Evolutionary conservation across 1,284 basidiomycete genomes (phyloP).

Genomic region (Ustilago esculenta): DNA sequence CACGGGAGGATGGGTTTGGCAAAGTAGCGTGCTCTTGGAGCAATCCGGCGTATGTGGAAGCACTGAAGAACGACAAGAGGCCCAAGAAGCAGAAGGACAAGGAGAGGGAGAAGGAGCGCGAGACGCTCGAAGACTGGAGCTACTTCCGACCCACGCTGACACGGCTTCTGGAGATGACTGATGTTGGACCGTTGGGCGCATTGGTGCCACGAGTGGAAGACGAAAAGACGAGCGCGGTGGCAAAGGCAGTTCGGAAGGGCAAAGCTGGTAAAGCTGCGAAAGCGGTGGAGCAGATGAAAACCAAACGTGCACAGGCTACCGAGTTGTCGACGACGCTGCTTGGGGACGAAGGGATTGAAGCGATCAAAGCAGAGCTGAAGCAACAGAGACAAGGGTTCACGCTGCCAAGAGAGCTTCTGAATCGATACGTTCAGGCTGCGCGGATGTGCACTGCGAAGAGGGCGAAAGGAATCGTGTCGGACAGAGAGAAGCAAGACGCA

Average conservation of each 20-base stretch:
- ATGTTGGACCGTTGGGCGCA: conserved; percentile 38
- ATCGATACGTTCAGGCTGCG: conserved; percentile 14
- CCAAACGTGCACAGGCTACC: background rate
- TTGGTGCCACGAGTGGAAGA: conserved; percentile 6
- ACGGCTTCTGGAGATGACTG: conserved; percentile 46
- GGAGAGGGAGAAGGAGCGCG: conserved; percentile 54
- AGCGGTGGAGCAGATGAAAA: background rate
- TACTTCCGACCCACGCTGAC: conserved; percentile 51
- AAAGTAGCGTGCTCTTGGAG: conserved; percentile 24
- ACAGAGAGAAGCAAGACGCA: conserved; percentile 33
- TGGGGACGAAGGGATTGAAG: conserved; percentile 15
- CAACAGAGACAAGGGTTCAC: conserved; percentile 6
- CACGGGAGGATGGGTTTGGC: background rate
- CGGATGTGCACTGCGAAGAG: conserved; percentile 11
- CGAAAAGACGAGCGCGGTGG: background rate
- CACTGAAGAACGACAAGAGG: conserved; percentile 47
- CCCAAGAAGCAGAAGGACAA: conserved; percentile 55
- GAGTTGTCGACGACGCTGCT: conserved; percentile 15
- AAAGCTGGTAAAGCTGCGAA: background rate
- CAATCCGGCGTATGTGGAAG: conserved; percentile 44
- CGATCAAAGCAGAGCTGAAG: conserved; percentile 15
- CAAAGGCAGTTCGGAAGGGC: background rate
- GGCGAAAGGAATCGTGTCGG: conserved; percentile 9
- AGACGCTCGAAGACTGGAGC: conserved; percentile 59
- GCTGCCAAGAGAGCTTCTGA: conserved; percentile 10